phyloP scores from a whole-genome alignment of 176 grass and related monocot genomes.

The Themeda triandra region DNA sequence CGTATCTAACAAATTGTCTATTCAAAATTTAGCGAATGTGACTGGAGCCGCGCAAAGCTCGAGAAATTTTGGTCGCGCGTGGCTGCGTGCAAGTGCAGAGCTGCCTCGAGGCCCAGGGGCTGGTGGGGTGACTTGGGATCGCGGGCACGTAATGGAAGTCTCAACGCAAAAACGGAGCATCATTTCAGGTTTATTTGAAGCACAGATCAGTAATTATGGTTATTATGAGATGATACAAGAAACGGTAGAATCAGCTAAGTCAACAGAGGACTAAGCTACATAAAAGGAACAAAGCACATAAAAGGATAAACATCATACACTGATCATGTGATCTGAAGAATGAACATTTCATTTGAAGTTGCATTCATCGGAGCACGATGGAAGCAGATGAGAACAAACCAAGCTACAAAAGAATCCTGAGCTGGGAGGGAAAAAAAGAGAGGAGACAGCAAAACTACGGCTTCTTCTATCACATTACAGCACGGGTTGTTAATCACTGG shows the following conservation, averaged over 20 bases:
- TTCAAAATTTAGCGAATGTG: neutral
- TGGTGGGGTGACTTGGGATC: slow-evolving; percentile 1
- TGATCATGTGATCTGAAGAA: slow-evolving; percentile 4
- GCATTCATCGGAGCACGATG: slow-evolving; percentile 28
- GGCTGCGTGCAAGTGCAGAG: neutral
- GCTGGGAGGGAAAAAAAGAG: neutral
- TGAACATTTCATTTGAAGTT: slow-evolving; percentile 30
- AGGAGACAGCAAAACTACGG: slow-evolving; percentile 6
- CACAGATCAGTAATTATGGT: slow-evolving; percentile 10
- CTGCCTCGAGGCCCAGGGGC: neutral
- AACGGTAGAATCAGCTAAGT: neutral
- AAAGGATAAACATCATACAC: neutral
- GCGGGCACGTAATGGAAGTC: neutral
- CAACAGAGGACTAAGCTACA: neutral
- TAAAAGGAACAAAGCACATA: neutral
- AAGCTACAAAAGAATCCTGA: slow-evolving; percentile 33
- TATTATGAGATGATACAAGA: neutral
- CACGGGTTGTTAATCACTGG: slow-evolving; percentile 34
- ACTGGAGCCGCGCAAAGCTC: neutral
- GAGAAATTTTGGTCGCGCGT: neutral
- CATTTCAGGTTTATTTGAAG: slow-evolving; percentile 11
- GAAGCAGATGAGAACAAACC: slow-evolving; percentile 1
- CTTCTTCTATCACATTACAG: slow-evolving; percentile 29
- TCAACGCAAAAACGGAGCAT: neutral
- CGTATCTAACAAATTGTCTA: neutral